phyloP scores from a whole-genome alignment of 306 rosid species.

The Castanea crenata region DNA sequence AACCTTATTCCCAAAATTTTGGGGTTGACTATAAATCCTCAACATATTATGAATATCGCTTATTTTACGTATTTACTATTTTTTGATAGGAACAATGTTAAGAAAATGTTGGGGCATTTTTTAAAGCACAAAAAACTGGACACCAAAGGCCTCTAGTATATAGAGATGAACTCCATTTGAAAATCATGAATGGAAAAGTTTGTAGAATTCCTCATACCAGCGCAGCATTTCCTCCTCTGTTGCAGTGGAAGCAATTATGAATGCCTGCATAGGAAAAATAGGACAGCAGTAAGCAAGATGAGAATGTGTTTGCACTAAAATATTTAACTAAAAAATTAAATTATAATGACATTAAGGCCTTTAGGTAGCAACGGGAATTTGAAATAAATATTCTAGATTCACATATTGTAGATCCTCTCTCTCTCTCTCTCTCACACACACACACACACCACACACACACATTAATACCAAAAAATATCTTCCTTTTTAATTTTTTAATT shows the following conservation, averaged over 20 bases:
- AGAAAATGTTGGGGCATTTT: no score
- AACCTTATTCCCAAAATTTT: no score
- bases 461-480: no score
- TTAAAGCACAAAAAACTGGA: no score
- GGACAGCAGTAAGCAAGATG: conserved; percentile 19
- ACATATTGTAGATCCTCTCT: neutral
- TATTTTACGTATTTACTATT: no score
- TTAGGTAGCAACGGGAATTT: neutral
- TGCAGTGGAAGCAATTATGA: conserved; percentile 96
- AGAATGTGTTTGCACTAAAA: neutral
- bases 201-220: conserved; percentile 44
- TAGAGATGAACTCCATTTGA: neutral
- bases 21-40: no score
- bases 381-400: neutral
- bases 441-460: no score
- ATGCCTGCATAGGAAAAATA: conserved; percentile 57
- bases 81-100: no score
- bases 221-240: conserved; percentile 94
- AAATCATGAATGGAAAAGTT: neutral
- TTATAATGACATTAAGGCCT: neutral
- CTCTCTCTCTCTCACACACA: neutral
- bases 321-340: neutral
- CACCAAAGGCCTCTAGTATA: no score
- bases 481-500: no score
- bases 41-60: no score